Base-by-base conservation (phyloP, 1,284 basidiomycete species). In the Amylostereum areolatum region DNA sequence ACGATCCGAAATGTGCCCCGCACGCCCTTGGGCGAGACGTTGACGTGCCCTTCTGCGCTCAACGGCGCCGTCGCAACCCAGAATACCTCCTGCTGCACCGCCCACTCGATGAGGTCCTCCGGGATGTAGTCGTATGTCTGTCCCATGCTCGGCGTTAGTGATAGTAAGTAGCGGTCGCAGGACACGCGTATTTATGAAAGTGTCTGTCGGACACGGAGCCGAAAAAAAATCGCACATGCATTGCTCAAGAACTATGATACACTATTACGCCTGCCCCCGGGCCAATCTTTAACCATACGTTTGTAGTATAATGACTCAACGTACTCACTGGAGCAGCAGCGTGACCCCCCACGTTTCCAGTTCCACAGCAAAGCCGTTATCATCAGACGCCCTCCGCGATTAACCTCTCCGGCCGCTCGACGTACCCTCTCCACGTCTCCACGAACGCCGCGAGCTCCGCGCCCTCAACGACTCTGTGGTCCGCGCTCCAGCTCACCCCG, bases 401-500 rank as follows among this genome's bases (percentile, higher is more conserved):
- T 57, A 92, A 62, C 59, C 85, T 72, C 65, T 80, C 81, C 1
- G 94, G 94, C 25, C 74, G 67, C 69, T 96, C 92, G 30, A 95
- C 84, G 69, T 84, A 92, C 24, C 69, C 72, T 58, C 93, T 85
- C 92, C 94, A 97, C 41, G 78, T 77, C 69, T 95, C 91, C 45
- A 94, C 89, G 64, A 97, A 92, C 49, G 86, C 85, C 42, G 92
- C 92, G 53, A 97, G 66, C 70, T 97, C 94, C 0, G 92, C 93
- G 5, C 94, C 94, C 64, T 97, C 93, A 6, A 96, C 85, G 5
- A 96, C 83, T 18, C 94, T 71, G 71, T 97, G 94, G 64, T 97
- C 94, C 31, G 88, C 94, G 56, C 83, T 85, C 88, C 92, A 95
- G 52, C 87, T 89, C 3, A 92, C 77, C 25, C 82, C 80, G 44